phyloP scores from a whole-genome alignment of 78 protist species.

The Diacronema lutheri region DNA sequence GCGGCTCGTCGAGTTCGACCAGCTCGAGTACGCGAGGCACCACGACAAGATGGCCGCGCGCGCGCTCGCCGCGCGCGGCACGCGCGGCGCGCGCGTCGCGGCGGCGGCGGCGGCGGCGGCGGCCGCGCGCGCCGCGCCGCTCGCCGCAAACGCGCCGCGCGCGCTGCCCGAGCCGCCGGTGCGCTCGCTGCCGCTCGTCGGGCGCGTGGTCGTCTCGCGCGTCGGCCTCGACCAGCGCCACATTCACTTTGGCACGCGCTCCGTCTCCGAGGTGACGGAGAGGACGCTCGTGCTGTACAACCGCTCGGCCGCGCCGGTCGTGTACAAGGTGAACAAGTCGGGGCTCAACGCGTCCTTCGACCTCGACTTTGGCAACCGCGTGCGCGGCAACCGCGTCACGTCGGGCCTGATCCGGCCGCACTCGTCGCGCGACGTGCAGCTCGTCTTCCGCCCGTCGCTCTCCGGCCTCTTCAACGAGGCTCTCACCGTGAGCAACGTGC shows the following conservation, averaged over 20 bases:
- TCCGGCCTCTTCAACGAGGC: conserved; percentile 60
- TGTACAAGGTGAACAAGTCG: conserved; percentile 52
- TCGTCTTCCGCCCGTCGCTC: conserved; percentile 70
- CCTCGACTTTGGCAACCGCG: conserved; percentile 36
- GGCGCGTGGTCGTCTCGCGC: no score
- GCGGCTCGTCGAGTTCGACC: no score
- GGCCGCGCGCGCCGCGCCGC: no score
- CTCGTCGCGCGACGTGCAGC: conserved; percentile 39
- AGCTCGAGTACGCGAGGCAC: no score
- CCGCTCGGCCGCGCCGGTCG: conserved; percentile 63
- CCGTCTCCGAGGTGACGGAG: conserved; percentile 20
- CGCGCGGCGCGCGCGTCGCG: no score
- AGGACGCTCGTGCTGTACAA: conserved; percentile 52
- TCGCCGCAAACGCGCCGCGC: no score
- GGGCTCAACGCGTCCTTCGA: conserved; percentile 62
- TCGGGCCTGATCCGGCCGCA: conserved; percentile 69
- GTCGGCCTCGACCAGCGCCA: conserved; percentile 48
- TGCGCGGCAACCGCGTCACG: conserved; percentile 39
- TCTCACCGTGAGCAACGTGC: conserved; percentile 58
- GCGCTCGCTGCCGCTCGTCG: no score
- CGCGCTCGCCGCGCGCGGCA: no score
- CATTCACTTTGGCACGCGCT: conserved; percentile 64
- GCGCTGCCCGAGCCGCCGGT: no score
- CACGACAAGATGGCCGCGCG: no score
- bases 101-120: no score